These are phyloP conservation scores for Candida sanyaensis DNA, from an alignment of 1,139 yeast genomes.

Conservation along the genomic window DNA sequence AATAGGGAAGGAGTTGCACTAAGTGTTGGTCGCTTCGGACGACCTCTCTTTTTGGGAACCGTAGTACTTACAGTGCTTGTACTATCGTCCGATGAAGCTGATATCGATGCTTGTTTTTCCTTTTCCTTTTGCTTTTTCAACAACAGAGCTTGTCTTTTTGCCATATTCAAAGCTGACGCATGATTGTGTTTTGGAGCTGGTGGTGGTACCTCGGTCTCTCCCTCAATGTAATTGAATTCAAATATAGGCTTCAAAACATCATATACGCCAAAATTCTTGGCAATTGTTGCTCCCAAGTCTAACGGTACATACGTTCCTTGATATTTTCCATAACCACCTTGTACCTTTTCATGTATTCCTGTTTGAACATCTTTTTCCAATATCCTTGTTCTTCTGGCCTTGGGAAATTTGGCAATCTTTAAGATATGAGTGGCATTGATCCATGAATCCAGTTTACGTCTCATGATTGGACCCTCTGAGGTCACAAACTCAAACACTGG, in stretches of 20 bases:
- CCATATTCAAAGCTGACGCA: conserved; percentile 57
- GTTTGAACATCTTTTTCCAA: conserved; percentile 86
- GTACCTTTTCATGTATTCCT: conserved; percentile 87
- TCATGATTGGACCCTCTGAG: conserved; percentile 77
- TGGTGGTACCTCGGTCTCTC: conserved; percentile 65
- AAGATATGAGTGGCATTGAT: conserved; percentile 91
- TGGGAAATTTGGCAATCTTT: conserved; percentile 84
- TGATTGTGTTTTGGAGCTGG: conserved; percentile 86
- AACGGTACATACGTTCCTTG: conserved; percentile 95
- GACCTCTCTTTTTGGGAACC: conserved; percentile 45
- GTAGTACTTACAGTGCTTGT: conserved; percentile 18
- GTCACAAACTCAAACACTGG: conserved; percentile 72
- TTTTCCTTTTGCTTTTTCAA: conserved; percentile 11
- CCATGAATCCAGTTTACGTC: conserved; percentile 78
- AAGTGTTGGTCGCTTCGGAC: conserved; percentile 43
- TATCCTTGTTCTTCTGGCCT: conserved; percentile 81
- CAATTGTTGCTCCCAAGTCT: conserved; percentile 62
- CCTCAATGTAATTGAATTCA: conserved; percentile 58
- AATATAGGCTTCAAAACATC: conserved; percentile 69
- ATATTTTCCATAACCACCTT: conserved; percentile 93
- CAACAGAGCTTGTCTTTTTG: conserved; percentile 37
- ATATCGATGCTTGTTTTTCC: conserved; percentile 7
- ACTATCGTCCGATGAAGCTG: conserved; percentile 11
- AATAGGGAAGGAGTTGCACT: conserved; percentile 28
- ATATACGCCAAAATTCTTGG: conserved; percentile 71